These are phyloP conservation scores for Podospora pseudopauciseta DNA, from an alignment of 495 filamentous ascomycete genomes.

Conservation along the genomic window DNA sequence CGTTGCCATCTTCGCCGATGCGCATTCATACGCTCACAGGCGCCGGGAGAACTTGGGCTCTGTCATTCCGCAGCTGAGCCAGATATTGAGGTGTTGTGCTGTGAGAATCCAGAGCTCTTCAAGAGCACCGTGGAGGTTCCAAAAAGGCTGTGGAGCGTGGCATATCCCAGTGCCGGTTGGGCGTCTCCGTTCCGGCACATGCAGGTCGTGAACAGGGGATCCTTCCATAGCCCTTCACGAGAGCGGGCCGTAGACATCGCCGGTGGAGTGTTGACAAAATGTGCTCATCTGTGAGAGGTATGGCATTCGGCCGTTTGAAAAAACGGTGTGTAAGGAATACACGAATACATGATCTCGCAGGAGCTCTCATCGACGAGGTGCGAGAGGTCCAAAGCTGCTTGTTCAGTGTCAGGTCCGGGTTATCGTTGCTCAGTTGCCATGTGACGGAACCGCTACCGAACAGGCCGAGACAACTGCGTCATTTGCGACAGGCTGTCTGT, in stretches of 20 bases:
- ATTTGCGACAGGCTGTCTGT: not conserved
- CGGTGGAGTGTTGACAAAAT: not conserved
- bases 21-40: not conserved
- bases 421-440: not conserved
- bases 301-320: not conserved
- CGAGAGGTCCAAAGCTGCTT: not conserved
- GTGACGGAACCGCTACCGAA: not conserved
- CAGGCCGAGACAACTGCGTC: not conserved
- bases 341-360: not conserved
- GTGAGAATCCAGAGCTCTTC: not conserved
- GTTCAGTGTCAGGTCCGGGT: not conserved
- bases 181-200: not conserved
- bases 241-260: not conserved
- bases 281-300: not conserved
- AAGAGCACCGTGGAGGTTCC: not conserved
- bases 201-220: not conserved
- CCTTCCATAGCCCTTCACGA: not conserved
- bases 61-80: not conserved
- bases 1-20: conserved; percentile 1
- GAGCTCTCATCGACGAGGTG: not conserved
- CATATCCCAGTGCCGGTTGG: not conserved
- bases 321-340: not conserved
- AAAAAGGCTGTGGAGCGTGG: not conserved
- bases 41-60: not conserved
- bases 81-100: not conserved